Base-by-base conservation (phyloP, 1,284 basidiomycete genomes). In the Thecaphora frezii region DNA sequence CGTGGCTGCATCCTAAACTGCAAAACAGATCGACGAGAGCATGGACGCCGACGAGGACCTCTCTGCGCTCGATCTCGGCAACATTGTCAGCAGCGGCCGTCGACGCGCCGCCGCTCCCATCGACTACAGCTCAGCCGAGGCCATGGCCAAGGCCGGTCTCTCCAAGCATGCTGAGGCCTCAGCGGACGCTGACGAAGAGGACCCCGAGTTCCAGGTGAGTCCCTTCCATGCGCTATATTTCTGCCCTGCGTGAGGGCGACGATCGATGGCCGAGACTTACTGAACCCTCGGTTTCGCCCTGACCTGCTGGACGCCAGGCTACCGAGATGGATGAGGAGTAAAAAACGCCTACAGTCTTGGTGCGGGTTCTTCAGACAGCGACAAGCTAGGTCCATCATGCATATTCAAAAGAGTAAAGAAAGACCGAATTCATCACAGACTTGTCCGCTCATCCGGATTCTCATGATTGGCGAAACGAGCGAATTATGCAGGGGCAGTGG, bases 101-200 rank as follows among this genome's bases (percentile, higher is more conserved):
- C 47, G 62, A 33, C 61, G 70, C 33, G 62, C 60, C 28, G 58
- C 62, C 23, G 58, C 61, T 8, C 48, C 18, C 24, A 48, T 73
- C 30, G 70, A 73, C 57, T 73, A 73, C 55, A 71, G 58, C 50
- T 69, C 66, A 14, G 70, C 65, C 39, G 70, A 73, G 33, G 70
- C 70, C 18, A 54, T 71, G 48, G 62, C 66, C 44, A 60, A 71
- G 28, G 70, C 70, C 8, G 70, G 70, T 24, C 54, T 70, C 41
- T 47, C 51, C 36, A 37, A 51, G 16, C 58, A 47, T 16, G 36
- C 64, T 25, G 50, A 38, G 16, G 43, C 47, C 8, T 41, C 50
- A 12, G 59, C 38, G 24, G 59, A 66, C 13, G 54, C 48, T 8
- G 67, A 72, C 23, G 66, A 70, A 9, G 69, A 69, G 10, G 69